Evolutionary conservation across 768 basidiomycete genomes (phyloP).

Genomic region (Tricholoma hemisulphureum): DNA sequence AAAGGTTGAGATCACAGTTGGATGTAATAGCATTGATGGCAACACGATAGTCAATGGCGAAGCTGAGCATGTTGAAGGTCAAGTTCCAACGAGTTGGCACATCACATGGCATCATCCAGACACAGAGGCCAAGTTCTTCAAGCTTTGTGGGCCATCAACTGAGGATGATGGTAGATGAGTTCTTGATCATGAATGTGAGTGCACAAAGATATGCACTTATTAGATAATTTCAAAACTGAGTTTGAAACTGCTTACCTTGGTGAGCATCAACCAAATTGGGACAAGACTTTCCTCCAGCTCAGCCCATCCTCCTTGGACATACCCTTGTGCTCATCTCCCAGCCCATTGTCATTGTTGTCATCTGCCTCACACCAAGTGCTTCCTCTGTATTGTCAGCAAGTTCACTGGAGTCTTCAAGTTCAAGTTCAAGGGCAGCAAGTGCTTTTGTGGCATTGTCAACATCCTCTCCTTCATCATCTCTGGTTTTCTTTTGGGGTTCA

Average conservation of each 20-base stretch:
- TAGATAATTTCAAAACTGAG: too few species aligned
- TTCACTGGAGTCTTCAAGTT: not conserved
- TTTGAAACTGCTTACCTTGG: too few species aligned
- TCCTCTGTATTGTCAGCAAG: not conserved
- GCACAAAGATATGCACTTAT: too few species aligned
- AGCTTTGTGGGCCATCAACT: constrained; percentile 28
- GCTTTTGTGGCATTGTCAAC: not conserved
- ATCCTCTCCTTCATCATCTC: constrained; percentile 9
- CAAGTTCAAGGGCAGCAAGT: not conserved
- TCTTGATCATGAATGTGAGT: constrained; percentile 12
- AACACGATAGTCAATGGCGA: constrained; percentile 22
- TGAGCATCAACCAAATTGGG: constrained; percentile 20
- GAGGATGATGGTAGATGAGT: constrained; percentile 30
- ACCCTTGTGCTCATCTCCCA: constrained; percentile 6
- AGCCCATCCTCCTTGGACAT: constrained; percentile 14
- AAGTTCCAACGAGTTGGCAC: constrained; percentile 35
- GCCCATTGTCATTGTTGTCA: constrained; percentile 19
- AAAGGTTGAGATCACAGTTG: constrained; percentile 12
- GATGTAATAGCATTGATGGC: constrained; percentile 22
- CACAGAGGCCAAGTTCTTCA: too few species aligned
- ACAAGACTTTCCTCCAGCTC: constrained; percentile 11
- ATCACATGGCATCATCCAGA: constrained; percentile 29
- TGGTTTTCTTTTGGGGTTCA: constrained; percentile 32
- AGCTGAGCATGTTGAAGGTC: constrained; percentile 31
- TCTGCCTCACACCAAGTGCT: constrained; percentile 14